phyloP scores from a whole-genome alignment of 176 grass and related monocot species.

The Triticum monococcum region DNA sequence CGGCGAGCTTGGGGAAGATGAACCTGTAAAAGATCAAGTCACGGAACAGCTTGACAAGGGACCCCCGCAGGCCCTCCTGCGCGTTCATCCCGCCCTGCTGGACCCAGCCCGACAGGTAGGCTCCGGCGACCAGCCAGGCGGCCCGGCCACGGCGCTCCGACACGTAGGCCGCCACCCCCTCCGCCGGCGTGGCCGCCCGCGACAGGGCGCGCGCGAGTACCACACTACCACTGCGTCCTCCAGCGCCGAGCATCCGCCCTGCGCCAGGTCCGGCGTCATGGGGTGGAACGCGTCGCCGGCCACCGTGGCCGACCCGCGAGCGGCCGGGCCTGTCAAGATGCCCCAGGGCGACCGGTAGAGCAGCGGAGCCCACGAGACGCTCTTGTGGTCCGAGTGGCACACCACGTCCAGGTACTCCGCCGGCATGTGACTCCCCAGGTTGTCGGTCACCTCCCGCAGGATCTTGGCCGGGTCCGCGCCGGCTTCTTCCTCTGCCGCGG shows the following conservation, averaged over 20 bases:
- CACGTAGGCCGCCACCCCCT: constrained; percentile 30
- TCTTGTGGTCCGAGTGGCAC: constrained; percentile 21
- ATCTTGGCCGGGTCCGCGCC: constrained; percentile 1
- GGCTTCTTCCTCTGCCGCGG: constrained; percentile 31
- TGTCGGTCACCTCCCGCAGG: constrained; percentile 35
- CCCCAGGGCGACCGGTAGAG: constrained; percentile 32
- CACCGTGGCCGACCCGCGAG: constrained; percentile 25
- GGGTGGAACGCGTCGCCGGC: constrained; percentile 64
- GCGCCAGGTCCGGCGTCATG: constrained; percentile 54
- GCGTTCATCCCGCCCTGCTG: constrained; percentile 41
- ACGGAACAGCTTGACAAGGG: constrained; percentile 29
- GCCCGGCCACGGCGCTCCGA: constrained; percentile 25
- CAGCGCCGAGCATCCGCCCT: constrained; percentile 53
- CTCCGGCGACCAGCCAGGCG: constrained; percentile 35
- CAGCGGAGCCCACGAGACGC: constrained; percentile 50
- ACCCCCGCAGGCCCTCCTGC: background rate
- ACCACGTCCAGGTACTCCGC: constrained; percentile 45
- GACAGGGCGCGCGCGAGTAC: constrained; percentile 28
- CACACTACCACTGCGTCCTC: constrained; percentile 55
- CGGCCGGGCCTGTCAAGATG: constrained; percentile 3
- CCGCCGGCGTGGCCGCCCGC: background rate
- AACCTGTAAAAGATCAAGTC: constrained; percentile 53
- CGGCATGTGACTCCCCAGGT: constrained; percentile 38
- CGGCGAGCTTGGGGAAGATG: constrained; percentile 41
- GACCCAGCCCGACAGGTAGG: constrained; percentile 36